phyloP scores from a whole-genome alignment of 176 grass and related monocot species.

The Paspalum vaginatum region DNA sequence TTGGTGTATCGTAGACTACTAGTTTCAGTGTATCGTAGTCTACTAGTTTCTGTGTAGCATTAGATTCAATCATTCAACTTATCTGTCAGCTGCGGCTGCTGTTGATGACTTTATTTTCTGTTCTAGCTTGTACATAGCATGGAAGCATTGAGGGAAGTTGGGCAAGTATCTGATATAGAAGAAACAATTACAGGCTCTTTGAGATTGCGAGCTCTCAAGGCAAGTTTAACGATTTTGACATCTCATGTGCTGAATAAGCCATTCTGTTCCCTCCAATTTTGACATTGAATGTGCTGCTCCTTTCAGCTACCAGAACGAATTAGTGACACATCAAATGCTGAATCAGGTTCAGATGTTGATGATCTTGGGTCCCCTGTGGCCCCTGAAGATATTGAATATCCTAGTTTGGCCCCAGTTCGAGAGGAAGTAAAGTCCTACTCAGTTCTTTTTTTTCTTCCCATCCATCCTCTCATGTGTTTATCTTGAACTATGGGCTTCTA shows the following conservation, averaged over 20 bases:
- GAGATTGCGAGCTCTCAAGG: slow-evolving; percentile 80
- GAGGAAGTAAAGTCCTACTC: slow-evolving; percentile 71
- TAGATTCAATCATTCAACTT: too few relatives aligned
- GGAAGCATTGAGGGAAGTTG: slow-evolving; percentile 64
- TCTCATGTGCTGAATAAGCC: slow-evolving; percentile 32
- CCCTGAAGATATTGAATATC: slow-evolving; percentile 69
- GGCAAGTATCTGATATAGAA: slow-evolving; percentile 72
- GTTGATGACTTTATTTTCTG: slow-evolving; percentile 39
- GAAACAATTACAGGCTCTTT: slow-evolving; percentile 61
- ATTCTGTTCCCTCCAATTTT: slow-evolving; percentile 29
- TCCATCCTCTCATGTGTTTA: not conserved
- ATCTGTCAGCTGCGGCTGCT: slow-evolving; percentile 11
- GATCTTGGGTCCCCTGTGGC: slow-evolving; percentile 68
- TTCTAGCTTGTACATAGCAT: slow-evolving; percentile 76
- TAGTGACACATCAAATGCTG: slow-evolving; percentile 79
- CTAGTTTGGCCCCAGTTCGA: slow-evolving; percentile 76
- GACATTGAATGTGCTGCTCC: slow-evolving; percentile 38
- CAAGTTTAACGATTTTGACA: slow-evolving; percentile 44
- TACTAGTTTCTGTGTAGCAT: too few relatives aligned
- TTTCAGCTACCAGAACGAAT: slow-evolving; percentile 72
- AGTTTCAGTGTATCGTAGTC: slow-evolving; percentile 20
- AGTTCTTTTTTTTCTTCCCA: not conserved
- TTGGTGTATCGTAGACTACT: slow-evolving; percentile 17
- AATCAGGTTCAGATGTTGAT: slow-evolving; percentile 91
- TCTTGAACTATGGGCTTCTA: slow-evolving; percentile 19